Evolutionary conservation across 352 stramenopile species (phyloP).

Genomic region (Pythium sp.): DNA sequence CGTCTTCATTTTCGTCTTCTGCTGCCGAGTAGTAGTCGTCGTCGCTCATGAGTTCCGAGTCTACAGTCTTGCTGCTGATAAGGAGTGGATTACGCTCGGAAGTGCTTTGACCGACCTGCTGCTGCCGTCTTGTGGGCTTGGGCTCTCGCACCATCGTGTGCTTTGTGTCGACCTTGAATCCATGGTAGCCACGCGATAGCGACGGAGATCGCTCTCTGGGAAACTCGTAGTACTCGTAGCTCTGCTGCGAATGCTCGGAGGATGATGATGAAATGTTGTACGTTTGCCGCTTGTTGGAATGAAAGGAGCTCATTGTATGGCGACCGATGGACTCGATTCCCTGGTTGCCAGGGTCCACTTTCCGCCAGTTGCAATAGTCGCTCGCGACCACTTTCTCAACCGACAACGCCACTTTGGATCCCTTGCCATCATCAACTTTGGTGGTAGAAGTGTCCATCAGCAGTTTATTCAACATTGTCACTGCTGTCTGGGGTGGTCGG

Average conservation of each 20-base stretch:
- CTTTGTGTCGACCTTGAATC: constrained; percentile 13
- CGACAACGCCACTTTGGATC: not conserved
- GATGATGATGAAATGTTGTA: not conserved
- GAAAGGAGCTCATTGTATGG: not conserved
- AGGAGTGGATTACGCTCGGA: constrained; percentile 9
- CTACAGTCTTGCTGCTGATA: not conserved
- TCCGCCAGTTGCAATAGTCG: constrained; percentile 26
- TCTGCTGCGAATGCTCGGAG: constrained; percentile 5
- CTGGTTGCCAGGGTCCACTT: not conserved
- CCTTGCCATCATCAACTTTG: not conserved
- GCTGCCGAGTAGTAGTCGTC: not conserved
- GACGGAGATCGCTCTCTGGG: constrained; percentile 3
- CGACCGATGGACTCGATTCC: not conserved
- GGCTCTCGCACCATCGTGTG: not conserved
- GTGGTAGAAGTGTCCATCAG: not conserved
- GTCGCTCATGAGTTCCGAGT: not conserved
- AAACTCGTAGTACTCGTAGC: constrained; percentile 13
- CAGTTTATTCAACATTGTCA: not conserved
- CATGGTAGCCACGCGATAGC: constrained; percentile 6
- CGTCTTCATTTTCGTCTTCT: not conserved
- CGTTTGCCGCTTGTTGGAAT: not conserved
- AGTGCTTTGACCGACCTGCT: not conserved
- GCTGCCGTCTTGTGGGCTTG: not conserved
- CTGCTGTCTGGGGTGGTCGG: not conserved
- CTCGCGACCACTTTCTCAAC: constrained; percentile 26